phyloP scores from a whole-genome alignment of 257 asterid genomes.

The Leonotis leonurus region DNA sequence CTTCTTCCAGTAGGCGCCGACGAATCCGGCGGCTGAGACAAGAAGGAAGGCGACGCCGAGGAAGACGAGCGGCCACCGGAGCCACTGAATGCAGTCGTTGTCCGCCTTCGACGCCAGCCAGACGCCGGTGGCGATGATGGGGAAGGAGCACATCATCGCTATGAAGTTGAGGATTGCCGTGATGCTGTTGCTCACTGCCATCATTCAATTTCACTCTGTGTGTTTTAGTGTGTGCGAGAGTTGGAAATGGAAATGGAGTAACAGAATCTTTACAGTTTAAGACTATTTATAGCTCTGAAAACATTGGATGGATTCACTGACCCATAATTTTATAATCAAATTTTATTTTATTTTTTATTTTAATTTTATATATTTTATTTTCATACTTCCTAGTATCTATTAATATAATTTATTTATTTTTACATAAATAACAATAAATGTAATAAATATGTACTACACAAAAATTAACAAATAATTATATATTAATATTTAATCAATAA shows the following conservation, averaged over 20 bases:
- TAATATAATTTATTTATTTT: no score
- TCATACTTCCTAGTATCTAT: no score
- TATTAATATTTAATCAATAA: no score
- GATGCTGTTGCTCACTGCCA: slow-evolving; percentile 90
- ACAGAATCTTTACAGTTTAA: background rate
- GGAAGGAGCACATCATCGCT: slow-evolving; percentile 88
- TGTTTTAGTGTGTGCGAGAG: background rate
- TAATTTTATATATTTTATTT: no score
- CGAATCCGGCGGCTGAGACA: slow-evolving; percentile 67
- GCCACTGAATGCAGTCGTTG: slow-evolving; percentile 94
- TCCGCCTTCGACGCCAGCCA: slow-evolving; percentile 88
- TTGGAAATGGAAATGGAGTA: background rate
- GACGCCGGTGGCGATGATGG: slow-evolving; percentile 73
- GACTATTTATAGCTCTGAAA: no score
- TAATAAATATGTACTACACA: no score
- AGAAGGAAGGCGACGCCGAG: slow-evolving; percentile 57
- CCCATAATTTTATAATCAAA: no score
- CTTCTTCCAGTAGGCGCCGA: slow-evolving; percentile 80
- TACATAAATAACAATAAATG: no score
- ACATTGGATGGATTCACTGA: no score
- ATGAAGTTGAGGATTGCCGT: slow-evolving; percentile 81
- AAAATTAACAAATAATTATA: no score
- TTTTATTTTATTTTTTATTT: no score
- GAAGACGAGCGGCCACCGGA: slow-evolving; percentile 91
- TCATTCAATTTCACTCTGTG: no score